These are phyloP conservation scores for Penicillium olsonii DNA, from an alignment of 2,329 filamentous ascomycete species.

Conservation along the genomic window DNA sequence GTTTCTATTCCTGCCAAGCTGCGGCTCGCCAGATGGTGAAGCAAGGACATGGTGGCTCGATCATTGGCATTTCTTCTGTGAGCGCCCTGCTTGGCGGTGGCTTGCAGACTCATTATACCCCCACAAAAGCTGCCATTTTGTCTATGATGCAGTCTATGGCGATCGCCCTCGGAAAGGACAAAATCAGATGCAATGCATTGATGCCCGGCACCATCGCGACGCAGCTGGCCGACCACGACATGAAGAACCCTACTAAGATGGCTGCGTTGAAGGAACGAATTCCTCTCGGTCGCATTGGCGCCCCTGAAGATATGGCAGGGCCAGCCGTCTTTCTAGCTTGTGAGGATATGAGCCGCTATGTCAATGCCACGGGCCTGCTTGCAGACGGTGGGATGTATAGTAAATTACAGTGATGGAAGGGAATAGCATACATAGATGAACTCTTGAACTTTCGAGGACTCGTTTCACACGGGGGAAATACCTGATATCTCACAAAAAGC, in stretches of 20 bases:
- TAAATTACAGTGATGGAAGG: constrained; percentile 22
- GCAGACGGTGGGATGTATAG: constrained; percentile 25
- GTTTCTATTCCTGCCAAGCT: constrained; percentile 31
- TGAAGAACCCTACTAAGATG: constrained; percentile 53
- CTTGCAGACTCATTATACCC: constrained; percentile 76
- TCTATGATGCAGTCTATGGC: constrained; percentile 79
- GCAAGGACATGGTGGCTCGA: constrained; percentile 29
- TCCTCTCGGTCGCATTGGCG: constrained; percentile 68
- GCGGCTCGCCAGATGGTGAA: constrained; percentile 31
- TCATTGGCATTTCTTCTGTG: constrained; percentile 35
- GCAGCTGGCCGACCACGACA: constrained; percentile 76
- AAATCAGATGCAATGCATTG: constrained; percentile 76
- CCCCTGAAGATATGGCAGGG: constrained; percentile 68
- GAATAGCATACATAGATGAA: too few relatives aligned
- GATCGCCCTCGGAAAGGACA: constrained; percentile 70
- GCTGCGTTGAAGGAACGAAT: constrained; percentile 68
- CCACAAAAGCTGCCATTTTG: constrained; percentile 76
- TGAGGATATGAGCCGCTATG: constrained; percentile 24
- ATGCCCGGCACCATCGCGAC: constrained; percentile 78
- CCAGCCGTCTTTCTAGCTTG: constrained; percentile 55
- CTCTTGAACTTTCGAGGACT: too few relatives aligned
- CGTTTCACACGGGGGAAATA: too few relatives aligned
- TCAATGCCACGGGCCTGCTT: constrained; percentile 19
- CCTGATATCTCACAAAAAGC: too few relatives aligned
- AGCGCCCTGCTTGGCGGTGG: constrained; percentile 57